These are phyloP conservation scores for Tricholoma bakamatsutake DNA, from an alignment of 768 basidiomycete species.

Conservation along the genomic window DNA sequence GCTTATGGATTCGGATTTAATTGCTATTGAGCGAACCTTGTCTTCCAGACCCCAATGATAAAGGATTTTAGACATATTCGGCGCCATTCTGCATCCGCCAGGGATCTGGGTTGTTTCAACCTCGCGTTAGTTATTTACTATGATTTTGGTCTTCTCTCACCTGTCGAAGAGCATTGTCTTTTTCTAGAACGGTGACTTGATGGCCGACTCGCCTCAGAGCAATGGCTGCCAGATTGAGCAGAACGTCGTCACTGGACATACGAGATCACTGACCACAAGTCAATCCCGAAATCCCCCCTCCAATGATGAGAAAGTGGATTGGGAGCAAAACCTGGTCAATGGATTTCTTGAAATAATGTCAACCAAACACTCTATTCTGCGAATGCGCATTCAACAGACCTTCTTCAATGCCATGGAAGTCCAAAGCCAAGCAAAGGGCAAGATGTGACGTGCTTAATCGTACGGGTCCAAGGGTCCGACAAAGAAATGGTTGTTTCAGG, in stretches of 20 bases:
- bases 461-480: no score
- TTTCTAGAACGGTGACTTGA: conserved; percentile 47
- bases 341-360: background rate
- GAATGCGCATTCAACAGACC: background rate
- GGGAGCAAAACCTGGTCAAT: conserved; percentile 5
- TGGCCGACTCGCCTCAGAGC: conserved; percentile 50
- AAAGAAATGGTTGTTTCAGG: no score
- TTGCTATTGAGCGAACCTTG: conserved; percentile 14
- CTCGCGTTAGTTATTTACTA: background rate
- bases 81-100: conserved; percentile 31
- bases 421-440: background rate
- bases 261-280: conserved; percentile 24
- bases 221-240: conserved; percentile 27
- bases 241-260: background rate
- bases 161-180: conserved; percentile 10
- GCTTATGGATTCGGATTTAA: conserved; percentile 15
- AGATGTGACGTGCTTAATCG: no score
- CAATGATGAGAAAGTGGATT: conserved; percentile 22
- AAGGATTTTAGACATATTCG: conserved; percentile 51
- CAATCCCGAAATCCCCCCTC: conserved; percentile 45
- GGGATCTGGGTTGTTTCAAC: conserved; percentile 8
- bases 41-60: conserved; percentile 45
- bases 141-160: background rate
- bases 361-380: background rate
- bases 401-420: background rate